These are phyloP conservation scores for Tetracentron sinense DNA, from an alignment of 164 flowering plant genomes.

Conservation along the genomic window DNA sequence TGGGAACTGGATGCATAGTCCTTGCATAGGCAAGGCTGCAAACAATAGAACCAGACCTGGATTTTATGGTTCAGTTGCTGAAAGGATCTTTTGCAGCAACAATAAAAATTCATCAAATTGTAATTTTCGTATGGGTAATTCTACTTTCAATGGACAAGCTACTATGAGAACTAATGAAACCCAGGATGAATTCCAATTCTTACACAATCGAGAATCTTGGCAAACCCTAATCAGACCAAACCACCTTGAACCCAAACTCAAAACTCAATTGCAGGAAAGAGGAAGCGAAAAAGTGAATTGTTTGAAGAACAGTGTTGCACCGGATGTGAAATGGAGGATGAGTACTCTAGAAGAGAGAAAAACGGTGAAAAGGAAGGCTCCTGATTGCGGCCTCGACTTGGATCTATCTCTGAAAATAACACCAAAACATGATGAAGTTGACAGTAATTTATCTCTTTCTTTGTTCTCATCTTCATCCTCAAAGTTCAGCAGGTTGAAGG, in stretches of 20 bases:
- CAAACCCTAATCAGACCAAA: conserved; percentile 14
- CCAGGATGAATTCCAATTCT: conserved; percentile 12
- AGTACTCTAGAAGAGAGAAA: conserved; percentile 15
- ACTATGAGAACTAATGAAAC: conserved; percentile 6
- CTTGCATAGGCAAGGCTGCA: conserved; percentile 8
- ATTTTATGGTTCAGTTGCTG: conserved; percentile 17
- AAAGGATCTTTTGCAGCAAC: conserved; percentile 17
- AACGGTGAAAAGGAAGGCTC: conserved; percentile 31
- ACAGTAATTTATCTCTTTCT: conserved; percentile 41
- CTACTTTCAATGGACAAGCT: conserved; percentile 11
- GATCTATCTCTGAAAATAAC: conserved; percentile 44
- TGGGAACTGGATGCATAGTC: conserved; percentile 19
- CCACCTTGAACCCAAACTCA: conserved; percentile 12
- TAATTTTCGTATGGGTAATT: conserved; percentile 8
- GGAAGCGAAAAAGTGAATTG: conserved; percentile 1
- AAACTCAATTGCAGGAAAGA: conserved; percentile 10
- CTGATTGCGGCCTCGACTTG: conserved; percentile 40
- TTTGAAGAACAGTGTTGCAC: neutral
- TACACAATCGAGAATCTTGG: conserved; percentile 9
- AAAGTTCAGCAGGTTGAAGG: conserved; percentile 32
- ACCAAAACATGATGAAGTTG: conserved; percentile 18
- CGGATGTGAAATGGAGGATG: neutral
- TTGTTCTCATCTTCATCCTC: conserved; percentile 29
- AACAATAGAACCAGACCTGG: conserved; percentile 10
- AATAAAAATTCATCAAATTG: conserved; percentile 1